phyloP scores from a whole-genome alignment of 495 filamentous ascomycete species.

The Hyaloscypha finlandica region DNA sequence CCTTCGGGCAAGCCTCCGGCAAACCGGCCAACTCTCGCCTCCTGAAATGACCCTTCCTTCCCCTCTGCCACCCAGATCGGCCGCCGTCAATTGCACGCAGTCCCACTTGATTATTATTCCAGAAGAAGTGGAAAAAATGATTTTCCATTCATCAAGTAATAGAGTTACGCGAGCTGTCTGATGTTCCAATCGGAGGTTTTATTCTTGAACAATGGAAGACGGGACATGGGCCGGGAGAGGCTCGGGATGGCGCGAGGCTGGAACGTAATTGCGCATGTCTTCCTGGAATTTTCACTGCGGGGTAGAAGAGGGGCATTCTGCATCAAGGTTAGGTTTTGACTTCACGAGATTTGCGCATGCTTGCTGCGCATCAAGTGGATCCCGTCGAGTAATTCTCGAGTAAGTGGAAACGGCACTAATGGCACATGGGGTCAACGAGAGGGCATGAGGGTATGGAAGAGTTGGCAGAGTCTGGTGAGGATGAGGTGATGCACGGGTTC shows the following conservation, averaged over 20 bases:
- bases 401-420: background rate
- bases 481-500: background rate
- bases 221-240: background rate
- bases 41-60: background rate
- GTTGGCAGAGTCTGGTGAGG: background rate
- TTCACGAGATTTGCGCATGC: background rate
- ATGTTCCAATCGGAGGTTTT: background rate
- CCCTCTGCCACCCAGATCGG: background rate
- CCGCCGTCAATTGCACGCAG: background rate
- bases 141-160: background rate
- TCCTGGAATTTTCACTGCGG: background rate
- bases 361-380: conserved; percentile 9
- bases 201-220: background rate
- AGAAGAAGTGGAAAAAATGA: background rate
- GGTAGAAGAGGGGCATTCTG: background rate
- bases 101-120: background rate
- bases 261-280: background rate
- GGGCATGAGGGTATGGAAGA: background rate
- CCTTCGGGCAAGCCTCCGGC: background rate
- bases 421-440: background rate
- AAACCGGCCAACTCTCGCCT: background rate
- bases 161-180: background rate
- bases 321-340: background rate
- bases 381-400: conserved; percentile 21
- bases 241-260: background rate